These are phyloP conservation scores for Jatropha multifida DNA, from an alignment of 441 rosid species.

Conservation along the genomic window DNA sequence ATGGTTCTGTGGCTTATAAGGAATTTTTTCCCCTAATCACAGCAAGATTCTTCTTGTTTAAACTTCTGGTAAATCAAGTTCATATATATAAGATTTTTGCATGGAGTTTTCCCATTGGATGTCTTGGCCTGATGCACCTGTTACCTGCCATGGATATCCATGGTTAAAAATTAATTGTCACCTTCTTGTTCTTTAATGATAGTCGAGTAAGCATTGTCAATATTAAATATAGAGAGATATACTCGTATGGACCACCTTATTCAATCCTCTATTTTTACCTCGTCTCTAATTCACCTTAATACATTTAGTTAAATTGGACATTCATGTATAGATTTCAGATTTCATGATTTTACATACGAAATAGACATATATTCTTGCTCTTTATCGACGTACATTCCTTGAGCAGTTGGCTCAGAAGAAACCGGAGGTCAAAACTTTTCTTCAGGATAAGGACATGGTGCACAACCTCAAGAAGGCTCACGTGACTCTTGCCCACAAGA, in stretches of 20 bases:
- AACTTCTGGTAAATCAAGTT: slow-evolving; percentile 2
- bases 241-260: background rate
- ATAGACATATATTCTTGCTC: background rate
- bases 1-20: too few relatives aligned
- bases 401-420: slow-evolving; percentile 58
- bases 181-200: background rate
- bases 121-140: background rate
- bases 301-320: background rate
- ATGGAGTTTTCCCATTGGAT: background rate
- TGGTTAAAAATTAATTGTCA: background rate
- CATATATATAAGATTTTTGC: background rate
- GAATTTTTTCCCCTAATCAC: too few relatives aligned
- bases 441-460: slow-evolving; percentile 53
- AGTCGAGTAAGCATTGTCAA: background rate
- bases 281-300: background rate
- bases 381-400: slow-evolving; percentile 9
- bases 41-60: background rate
- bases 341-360: background rate
- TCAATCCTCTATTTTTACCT: background rate
- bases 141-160: background rate
- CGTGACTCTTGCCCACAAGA: slow-evolving; percentile 92
- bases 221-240: too few relatives aligned
- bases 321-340: background rate
- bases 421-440: slow-evolving; percentile 46
- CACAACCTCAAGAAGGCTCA: slow-evolving; percentile 59